Base-by-base conservation (phyloP, 169 alveolate genomes). In the Cryptosporidium parvum region DNA sequence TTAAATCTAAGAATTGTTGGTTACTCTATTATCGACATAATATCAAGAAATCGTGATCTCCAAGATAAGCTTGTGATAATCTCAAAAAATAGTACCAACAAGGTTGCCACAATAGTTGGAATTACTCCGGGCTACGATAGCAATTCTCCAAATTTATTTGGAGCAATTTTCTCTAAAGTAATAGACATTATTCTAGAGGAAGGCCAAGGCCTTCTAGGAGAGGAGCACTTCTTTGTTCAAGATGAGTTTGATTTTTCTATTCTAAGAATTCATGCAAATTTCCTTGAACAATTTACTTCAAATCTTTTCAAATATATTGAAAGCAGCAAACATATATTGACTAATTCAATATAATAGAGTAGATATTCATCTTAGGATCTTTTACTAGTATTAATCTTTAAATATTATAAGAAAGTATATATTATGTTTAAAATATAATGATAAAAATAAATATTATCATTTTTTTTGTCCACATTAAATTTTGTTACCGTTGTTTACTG, bases 241-340 rank as follows among this genome's bases (percentile, higher is more conserved):
- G 89, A 80, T 42, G 89, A 80, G n/a, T 80, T 80, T 48, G 89
- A 80, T 10, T 80, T 80, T 62, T 80, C 80, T 29, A 59, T 45
- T 42, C 12, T 80, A 3, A 59, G 75, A 26, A 59, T 80, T 44
- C 89, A 80, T n/a, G 9, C 35, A 2, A 80, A 80, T 33, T 59
- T 80, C 12, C 80, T 80, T 37, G 75, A 67, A 4, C 56, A 67
- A 59, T 80, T 80, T 48, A 80, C 67, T 37, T 58, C 89, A 61
- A 65, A 62, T 10, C 37, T 80, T 33, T 80, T 80, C 62, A 65
- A 62, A 44, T 65, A 62, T 59, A 48, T 65, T 44, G 89, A 80
- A 35, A 39, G 51, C 26, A 62, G 59, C 16, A 62, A 21, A 39
- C 72, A 80, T 29, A 56, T 33, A 16, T 53, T 72, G 51, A 12